These are phyloP conservation scores for Drechslera avenae DNA, from an alignment of 2,329 filamentous ascomycete genomes.

Conservation along the genomic window DNA sequence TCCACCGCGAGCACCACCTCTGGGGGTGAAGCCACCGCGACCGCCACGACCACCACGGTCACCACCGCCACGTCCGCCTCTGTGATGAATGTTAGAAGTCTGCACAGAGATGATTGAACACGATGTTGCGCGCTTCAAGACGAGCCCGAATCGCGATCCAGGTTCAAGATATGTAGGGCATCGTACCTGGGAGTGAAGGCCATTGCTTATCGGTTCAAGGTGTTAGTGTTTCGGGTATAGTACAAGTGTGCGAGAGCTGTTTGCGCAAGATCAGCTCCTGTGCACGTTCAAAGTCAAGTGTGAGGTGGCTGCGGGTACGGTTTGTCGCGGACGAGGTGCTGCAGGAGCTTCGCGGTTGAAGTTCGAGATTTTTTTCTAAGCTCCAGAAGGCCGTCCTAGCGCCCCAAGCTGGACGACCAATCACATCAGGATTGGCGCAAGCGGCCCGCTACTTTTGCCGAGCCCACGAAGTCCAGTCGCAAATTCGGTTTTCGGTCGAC, in stretches of 20 bases:
- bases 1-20: constrained; percentile 45
- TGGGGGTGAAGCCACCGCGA: constrained; percentile 28
- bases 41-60: constrained; percentile 15
- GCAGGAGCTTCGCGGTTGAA: constrained; percentile 21
- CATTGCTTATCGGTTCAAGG: constrained; percentile 26
- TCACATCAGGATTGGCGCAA: constrained; percentile 3
- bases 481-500: constrained; percentile 30
- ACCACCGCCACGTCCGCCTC: constrained; percentile 15
- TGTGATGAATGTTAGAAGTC: constrained; percentile 15
- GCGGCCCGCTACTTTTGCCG: constrained; percentile 28
- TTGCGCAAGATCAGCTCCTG: constrained; percentile 13
- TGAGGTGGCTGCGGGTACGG: constrained; percentile 9
- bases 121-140: not conserved
- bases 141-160: not conserved
- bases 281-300: constrained; percentile 16
- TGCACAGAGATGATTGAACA: not conserved
- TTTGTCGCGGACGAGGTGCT: constrained; percentile 19
- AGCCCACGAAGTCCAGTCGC: constrained; percentile 28
- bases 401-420: constrained; percentile 5
- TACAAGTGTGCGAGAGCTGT: constrained; percentile 21
- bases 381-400: constrained; percentile 14
- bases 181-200: constrained; percentile 40
- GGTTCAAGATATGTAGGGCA: constrained; percentile 7
- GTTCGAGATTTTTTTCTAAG: constrained; percentile 12
- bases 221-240: constrained; percentile 5